Conservation (phyloP, 345 rosid species). For the Gossypioides kirkii region DNA sequence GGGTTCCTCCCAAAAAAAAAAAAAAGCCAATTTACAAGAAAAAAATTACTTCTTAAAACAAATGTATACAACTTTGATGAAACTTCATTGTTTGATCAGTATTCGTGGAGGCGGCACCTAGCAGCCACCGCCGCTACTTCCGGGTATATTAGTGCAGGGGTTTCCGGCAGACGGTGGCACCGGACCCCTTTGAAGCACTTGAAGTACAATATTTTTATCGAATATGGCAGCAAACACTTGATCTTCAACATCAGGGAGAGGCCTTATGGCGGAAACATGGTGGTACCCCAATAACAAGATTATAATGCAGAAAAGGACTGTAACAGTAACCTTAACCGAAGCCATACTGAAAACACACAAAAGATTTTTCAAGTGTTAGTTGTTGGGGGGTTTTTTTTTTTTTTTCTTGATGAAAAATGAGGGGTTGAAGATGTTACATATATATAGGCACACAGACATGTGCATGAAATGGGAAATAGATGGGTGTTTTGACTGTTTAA, state of each 20-base stretch:
- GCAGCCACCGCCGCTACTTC: background rate
- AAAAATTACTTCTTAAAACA: background rate
- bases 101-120: background rate
- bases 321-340: background rate
- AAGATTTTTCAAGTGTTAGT: background rate
- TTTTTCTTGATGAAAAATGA: background rate
- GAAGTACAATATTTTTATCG: conserved; percentile 9
- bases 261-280: conserved; percentile 26
- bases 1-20: background rate
- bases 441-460: no score
- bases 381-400: no score
- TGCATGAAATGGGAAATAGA: background rate
- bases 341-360: background rate
- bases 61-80: background rate
- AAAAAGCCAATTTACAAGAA: background rate
- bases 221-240: background rate
- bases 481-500: background rate
- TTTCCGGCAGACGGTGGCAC: conserved; percentile 30
- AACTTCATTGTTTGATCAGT: conserved; percentile 6
- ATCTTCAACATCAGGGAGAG: conserved; percentile 12
- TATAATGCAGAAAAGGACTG: background rate
- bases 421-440: background rate
- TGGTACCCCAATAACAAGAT: conserved; percentile 4
- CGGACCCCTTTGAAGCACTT: conserved; percentile 33
- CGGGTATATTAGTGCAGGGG: conserved; percentile 36